These are phyloP conservation scores for Lodderomyces margitis DNA, from an alignment of 1,139 yeast genomes.

Conservation along the genomic window DNA sequence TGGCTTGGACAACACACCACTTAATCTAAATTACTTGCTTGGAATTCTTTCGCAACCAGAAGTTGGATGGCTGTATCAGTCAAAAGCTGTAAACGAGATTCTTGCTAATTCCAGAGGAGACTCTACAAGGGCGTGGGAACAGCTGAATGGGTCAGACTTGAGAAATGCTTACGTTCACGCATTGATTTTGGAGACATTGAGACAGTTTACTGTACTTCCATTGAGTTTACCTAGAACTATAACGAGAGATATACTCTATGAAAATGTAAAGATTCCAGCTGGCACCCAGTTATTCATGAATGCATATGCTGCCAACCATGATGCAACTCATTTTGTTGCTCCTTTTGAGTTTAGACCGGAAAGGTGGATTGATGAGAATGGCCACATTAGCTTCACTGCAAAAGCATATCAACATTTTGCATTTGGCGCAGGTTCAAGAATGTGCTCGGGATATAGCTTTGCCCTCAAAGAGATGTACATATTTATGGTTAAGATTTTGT, in stretches of 20 bases:
- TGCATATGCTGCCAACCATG: conserved; percentile 72
- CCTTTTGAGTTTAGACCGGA: conserved; percentile 58
- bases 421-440: conserved; percentile 70
- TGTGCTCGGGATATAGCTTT: conserved; percentile 65
- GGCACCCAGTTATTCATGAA: conserved; percentile 63
- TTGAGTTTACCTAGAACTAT: conserved; percentile 63
- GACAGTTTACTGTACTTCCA: conserved; percentile 67
- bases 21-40: conserved; percentile 57
- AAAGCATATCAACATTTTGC: conserved; percentile 47
- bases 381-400: conserved; percentile 12
- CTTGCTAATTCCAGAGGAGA: conserved; percentile 28
- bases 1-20: conserved; percentile 72
- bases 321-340: conserved; percentile 40
- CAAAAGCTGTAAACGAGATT: conserved; percentile 36
- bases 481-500: conserved; percentile 29
- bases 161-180: conserved; percentile 54
- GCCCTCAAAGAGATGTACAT: conserved; percentile 63
- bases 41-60: conserved; percentile 57
- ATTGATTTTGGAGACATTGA: conserved; percentile 58
- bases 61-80: conserved; percentile 46
- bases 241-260: conserved; percentile 45
- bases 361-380: conserved; percentile 46
- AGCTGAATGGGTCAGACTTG: conserved; percentile 27
- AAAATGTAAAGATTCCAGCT: conserved; percentile 45
- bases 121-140: conserved; percentile 45